Base-by-base conservation (phyloP, 495 filamentous ascomycete genomes). In the Neurospora sp. region DNA sequence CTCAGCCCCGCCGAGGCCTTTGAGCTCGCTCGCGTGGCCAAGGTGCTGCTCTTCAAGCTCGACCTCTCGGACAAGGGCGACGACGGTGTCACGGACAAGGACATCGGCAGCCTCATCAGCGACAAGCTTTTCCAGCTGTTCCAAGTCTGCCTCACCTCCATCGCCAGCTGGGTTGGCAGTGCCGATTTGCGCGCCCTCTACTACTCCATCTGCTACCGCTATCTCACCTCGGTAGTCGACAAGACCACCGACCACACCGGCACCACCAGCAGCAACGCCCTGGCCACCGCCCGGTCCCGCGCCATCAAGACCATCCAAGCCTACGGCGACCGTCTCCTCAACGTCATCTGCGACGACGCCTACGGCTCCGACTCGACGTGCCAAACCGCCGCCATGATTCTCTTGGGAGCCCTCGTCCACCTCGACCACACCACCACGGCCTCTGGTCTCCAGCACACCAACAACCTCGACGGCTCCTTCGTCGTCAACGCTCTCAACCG, bases 101-200 rank as follows among this genome's bases (percentile, higher is more conserved):
- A 85, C 38, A 74, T 91, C 80, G 76, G 94, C 70, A 86, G 95
- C 78, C 81, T 94, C 59, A 90, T 93, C 40, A 91, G 93, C 77
- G 96, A 98, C 78, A 92, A 94, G 77, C 87, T 98, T 11, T 94
- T 92, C 76, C 91, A 97, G 75, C 87, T 98, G 20, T 98, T 99
- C 85, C 91, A 96, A 69, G 83, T 93, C 38, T 92, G 91, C 70
- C 83, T 97, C 27, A 86, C 88, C 73, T 91, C 92, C 11, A 91
- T 96, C 71, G 87, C 88, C 71, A 88, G 91, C 71, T 90, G 93
- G 71, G 86, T 88, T 10, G 87, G 88, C n/a, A 90, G 88, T 76
- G 82, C 91, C 39, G 82, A 88, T 71, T 82, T 99, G 31, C 88
- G 96, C 16, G 89, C 96, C 70, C 85, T 91, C 38, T 92, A 95